A percentile compares a stretch with the other conserved stretches of the same genome.
Conservation (phyloP, 768 basidiomycete genomes). For the Antrodiella citrinella region DNA sequence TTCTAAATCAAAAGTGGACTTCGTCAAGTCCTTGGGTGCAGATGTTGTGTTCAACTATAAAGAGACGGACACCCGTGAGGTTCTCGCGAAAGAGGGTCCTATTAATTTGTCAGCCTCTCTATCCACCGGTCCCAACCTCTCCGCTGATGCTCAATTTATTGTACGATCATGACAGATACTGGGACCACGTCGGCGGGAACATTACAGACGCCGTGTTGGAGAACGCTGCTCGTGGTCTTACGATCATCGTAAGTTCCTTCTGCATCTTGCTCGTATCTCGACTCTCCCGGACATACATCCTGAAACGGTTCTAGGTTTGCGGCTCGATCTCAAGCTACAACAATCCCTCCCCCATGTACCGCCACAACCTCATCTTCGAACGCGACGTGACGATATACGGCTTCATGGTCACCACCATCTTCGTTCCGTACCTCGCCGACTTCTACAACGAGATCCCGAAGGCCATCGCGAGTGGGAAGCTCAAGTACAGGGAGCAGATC, state of each 20-base stretch:
- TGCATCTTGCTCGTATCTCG: not conserved
- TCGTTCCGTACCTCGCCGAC: conserved; percentile 14
- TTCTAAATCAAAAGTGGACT: conserved; percentile 62
- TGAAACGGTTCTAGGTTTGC: conserved; percentile 23
- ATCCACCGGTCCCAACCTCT: too few species aligned
- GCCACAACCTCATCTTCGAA: conserved; percentile 20
- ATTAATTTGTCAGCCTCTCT: conserved; percentile 37
- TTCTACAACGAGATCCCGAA: conserved; percentile 24
- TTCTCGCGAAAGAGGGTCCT: conserved; percentile 49
- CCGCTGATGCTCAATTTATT: too few species aligned
- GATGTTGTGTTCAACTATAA: conserved; percentile 75
- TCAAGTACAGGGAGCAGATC: conserved; percentile 29
- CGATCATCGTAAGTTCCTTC: not conserved
- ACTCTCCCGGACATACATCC: not conserved
- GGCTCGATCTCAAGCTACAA: conserved; percentile 24
- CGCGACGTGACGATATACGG: conserved; percentile 21
- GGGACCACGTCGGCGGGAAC: conserved; percentile 25
- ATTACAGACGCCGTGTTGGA: conserved; percentile 20
- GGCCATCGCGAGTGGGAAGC: conserved; percentile 24
- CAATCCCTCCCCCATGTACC: conserved; percentile 14
- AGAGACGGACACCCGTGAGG: conserved; percentile 40
- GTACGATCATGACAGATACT: conserved; percentile 18
- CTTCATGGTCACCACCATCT: conserved; percentile 20
- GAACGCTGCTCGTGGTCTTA: conserved; percentile 8
- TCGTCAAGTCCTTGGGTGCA: conserved; percentile 50